Base-by-base conservation (phyloP, 164 flowering plant genomes). In the Stephania cephalantha region DNA sequence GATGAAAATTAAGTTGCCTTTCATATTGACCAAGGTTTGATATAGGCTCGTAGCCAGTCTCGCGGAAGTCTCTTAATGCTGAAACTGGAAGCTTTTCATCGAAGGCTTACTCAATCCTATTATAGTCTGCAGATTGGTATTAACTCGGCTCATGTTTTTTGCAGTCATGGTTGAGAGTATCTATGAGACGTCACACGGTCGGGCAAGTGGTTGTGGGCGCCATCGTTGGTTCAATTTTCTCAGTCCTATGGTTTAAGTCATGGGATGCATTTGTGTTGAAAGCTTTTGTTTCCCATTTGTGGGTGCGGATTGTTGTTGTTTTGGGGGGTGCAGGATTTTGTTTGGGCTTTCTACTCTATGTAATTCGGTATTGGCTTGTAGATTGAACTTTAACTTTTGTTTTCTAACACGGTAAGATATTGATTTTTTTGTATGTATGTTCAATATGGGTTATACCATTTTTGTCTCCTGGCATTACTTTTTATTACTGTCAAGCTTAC, bases 151-250 rank as follows among this genome's bases (percentile, higher is more conserved):
- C 11, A 29, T 82, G 29, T 85, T 17, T 63, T 18, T 74, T 79
- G 82, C 92, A 95, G 99, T 79, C 99, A 67, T 95, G 97, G 98
- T 83, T 95, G 69, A 86, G 98, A 45, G 94, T 96, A 46, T 86
- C 94, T 2, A 97, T 91, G 72, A 75, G 79, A 46, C 79, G 85
- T 76, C 99, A 96, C 74, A 92, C 97, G 5, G 15, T 78, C 77
- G 85, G 83, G 78, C 99, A 93, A 85, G 93, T 96, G 9, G 75
- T 79, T 1, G 98, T 92, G 46, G 99, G 99, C 52, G 91, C 93
- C 44, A 64, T 80, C 0, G 7, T 91, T 7, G 99, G 97, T 9
- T 81, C 89, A 9, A 29, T 78, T 64, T 90, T 86, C 82, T 83
- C 89, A 13, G 53, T 82, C 35, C 42, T 85, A 35, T 96, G 99